Conservation (phyloP, 2,329 filamentous ascomycete genomes). For the Epichloe festucae region DNA sequence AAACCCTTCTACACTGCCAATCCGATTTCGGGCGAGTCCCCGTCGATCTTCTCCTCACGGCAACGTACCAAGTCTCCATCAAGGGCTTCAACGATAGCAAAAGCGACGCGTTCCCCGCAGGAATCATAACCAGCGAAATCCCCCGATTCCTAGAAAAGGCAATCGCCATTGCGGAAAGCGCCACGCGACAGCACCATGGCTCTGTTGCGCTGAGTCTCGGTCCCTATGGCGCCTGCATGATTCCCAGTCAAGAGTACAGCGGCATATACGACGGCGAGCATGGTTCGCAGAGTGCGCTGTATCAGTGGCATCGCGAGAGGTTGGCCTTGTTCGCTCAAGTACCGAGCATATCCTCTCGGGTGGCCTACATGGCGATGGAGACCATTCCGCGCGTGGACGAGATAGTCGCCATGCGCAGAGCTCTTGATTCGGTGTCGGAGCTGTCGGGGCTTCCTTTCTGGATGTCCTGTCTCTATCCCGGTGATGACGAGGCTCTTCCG, state of each 20-base stretch:
- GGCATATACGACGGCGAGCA: conserved; percentile 44
- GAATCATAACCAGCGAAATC: conserved; percentile 27
- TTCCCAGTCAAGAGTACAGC: conserved; percentile 52
- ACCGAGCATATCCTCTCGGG: conserved; percentile 21
- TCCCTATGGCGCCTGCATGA: conserved; percentile 54
- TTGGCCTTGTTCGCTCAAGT: conserved; percentile 36
- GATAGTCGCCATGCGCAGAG: conserved; percentile 41
- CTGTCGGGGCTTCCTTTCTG: conserved; percentile 34
- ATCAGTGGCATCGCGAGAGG: conserved; percentile 44
- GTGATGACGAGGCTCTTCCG: conserved; percentile 32
- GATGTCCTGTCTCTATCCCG: conserved; percentile 50
- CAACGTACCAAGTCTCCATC: conserved; percentile 52
- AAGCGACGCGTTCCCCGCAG: conserved; percentile 27
- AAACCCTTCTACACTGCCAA: conserved; percentile 42
- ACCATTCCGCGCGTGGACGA: conserved; percentile 53
- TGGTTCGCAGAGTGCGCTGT: conserved; percentile 28
- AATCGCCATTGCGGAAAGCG: conserved; percentile 28
- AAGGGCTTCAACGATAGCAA: conserved; percentile 41
- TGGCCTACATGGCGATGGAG: conserved; percentile 49
- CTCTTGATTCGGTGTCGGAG: conserved; percentile 18
- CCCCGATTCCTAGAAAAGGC: conserved; percentile 30
- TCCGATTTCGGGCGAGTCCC: conserved; percentile 40
- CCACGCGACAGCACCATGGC: conserved; percentile 13
- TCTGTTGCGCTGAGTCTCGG: conserved; percentile 47
- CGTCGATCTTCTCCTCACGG: conserved; percentile 51